Evolutionary conservation across 352 stramenopile genomes (phyloP).

Genomic region (Pythium folliculosum): DNA sequence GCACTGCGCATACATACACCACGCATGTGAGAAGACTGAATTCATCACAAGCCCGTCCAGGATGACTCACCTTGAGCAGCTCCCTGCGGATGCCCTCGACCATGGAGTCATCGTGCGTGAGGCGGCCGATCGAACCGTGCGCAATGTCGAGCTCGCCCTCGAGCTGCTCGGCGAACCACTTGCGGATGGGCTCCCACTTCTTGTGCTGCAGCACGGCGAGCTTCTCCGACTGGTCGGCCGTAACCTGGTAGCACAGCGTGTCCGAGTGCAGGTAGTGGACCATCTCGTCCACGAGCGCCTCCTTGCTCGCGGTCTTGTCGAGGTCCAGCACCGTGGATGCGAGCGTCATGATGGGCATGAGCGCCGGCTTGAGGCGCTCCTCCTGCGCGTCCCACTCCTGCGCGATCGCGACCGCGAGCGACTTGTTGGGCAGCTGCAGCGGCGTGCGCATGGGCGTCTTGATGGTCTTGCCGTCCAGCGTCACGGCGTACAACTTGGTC

Average conservation of each 20-base stretch:
- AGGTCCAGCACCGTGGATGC: conserved; percentile 81
- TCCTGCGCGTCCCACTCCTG: conserved; percentile 86
- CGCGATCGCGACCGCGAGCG: conserved; percentile 71
- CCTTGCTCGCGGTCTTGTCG: conserved; percentile 47
- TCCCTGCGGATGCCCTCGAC: conserved; percentile 62
- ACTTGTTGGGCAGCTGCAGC: conserved; percentile 60
- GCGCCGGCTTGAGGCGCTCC: conserved; percentile 69
- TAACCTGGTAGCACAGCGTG: conserved; percentile 89
- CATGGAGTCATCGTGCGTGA: conserved; percentile 64
- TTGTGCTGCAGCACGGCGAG: conserved; percentile 80
- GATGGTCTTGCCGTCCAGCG: conserved; percentile 80
- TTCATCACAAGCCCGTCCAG: neutral
- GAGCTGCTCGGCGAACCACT: conserved; percentile 81
- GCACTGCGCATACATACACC: conserved; percentile 35
- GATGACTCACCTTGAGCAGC: conserved; percentile 51
- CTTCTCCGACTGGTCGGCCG: conserved; percentile 79
- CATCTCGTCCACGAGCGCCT: conserved; percentile 76
- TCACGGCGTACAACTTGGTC: conserved; percentile 56
- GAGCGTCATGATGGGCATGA: conserved; percentile 89
- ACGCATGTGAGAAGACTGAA: neutral
- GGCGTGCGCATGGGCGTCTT: conserved; percentile 74
- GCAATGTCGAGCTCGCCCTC: conserved; percentile 80
- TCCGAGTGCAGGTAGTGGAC: conserved; percentile 87
- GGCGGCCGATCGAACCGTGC: conserved; percentile 69
- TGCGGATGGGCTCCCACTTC: conserved; percentile 83